Percentiles rank a stretch among this genome's conserved stretches.
Conservation (phyloP, 192 early-diverging fungal species). For the Rhizophagus prolifer region DNA sequence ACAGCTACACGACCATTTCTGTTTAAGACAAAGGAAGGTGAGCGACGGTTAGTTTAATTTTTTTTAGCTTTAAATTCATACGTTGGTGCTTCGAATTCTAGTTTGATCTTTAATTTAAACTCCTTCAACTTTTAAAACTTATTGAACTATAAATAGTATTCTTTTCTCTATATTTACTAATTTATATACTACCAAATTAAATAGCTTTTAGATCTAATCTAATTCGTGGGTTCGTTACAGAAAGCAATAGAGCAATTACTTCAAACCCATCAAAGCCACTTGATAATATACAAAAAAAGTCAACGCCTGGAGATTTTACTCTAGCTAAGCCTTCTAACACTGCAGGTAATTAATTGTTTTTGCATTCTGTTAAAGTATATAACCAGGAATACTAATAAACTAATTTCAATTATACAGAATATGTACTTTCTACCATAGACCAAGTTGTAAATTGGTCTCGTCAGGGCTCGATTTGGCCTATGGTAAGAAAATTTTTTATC, state of each 20-base stretch:
- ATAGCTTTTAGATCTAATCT: neutral
- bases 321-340: slow-evolving; percentile 9
- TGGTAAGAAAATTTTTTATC: slow-evolving; percentile 40
- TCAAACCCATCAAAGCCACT: neutral
- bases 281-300: neutral
- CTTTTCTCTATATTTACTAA: neutral
- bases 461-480: slow-evolving; percentile 88
- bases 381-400: neutral
- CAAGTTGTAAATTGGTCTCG: slow-evolving; percentile 92
- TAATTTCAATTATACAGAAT: slow-evolving; percentile 49
- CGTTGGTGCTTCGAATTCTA: neutral
- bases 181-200: neutral
- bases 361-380: neutral
- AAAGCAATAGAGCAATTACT: neutral
- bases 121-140: neutral
- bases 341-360: neutral
- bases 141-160: neutral
- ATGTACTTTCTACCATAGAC: slow-evolving; percentile 87
- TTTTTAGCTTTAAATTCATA: neutral
- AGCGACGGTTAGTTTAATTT: slow-evolving; percentile 3
- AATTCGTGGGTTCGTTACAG: neutral
- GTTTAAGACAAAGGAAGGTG: neutral
- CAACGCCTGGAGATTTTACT: neutral
- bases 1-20: neutral
- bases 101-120: neutral